Evolutionary conservation across 2,329 filamentous ascomycete genomes (phyloP).

Genomic region (Talaromyces sp.): DNA sequence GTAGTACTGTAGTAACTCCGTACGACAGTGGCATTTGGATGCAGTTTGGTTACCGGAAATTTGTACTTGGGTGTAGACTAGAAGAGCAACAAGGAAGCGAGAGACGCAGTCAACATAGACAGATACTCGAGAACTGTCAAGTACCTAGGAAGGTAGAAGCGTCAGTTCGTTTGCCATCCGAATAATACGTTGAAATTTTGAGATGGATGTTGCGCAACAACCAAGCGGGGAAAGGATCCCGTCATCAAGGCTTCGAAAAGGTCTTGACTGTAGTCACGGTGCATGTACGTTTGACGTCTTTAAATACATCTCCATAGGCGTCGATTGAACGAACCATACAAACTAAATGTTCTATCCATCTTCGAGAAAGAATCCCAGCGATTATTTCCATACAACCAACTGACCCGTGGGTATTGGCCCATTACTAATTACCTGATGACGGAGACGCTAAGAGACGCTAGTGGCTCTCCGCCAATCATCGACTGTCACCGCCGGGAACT

Average conservation of each 20-base stretch:
- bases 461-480: not conserved
- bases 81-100: not conserved
- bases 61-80: not conserved
- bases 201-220: not conserved
- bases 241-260: not conserved
- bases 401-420: not conserved
- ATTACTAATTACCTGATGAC: not conserved
- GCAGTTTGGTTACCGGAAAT: slow-evolving; percentile 4
- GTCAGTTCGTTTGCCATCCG: not conserved
- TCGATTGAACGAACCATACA: not conserved
- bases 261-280: not conserved
- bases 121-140: not conserved
- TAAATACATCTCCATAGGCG: not conserved
- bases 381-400: not conserved
- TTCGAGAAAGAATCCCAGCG: not conserved
- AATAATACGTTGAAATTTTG: not conserved
- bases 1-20: slow-evolving; percentile 11
- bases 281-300: not conserved
- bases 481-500: not conserved
- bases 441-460: not conserved
- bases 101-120: not conserved
- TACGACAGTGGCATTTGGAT: slow-evolving; percentile 10
- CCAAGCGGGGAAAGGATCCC: not conserved
- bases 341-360: not conserved
- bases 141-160: no score